Base-by-base conservation (phyloP, 371 early-diverging fungal genomes). In the Cladochytrium tenue region DNA sequence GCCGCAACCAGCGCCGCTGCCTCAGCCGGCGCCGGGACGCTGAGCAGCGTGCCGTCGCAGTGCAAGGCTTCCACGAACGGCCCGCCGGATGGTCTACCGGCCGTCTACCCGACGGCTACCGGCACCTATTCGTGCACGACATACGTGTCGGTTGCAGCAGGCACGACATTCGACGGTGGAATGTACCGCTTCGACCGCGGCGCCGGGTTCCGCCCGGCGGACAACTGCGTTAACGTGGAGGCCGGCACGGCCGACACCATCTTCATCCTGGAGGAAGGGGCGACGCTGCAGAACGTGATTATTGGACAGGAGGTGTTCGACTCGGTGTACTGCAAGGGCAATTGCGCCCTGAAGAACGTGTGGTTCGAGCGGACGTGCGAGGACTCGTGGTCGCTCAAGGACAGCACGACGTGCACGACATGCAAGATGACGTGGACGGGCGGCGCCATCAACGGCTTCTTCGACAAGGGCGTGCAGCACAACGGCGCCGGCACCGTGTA, bases 311-410 rank as follows among this genome's bases (percentile, higher is more conserved):
- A 43, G 20, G 43, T 43, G 13, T 43, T 43, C 20, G 43, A 43
- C 43, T 7, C 43, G 13, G 68, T 67, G 3, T 35, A 67, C 68
- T 68, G 69, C 55, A 33, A 51, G 15, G 71, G 64, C 32, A 43
- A 27, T 36, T 70, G 71, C 64, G 62, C 62, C 23, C 28, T 70
- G 34, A 57, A 33, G 17, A 70, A 70, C 68, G 71, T 70, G 0
- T 70, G 71, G 71, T 70, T 43, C 51, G 62, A 68, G 32, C 62
- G 66, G 28, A 61, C 61, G 52, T 70, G 71, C 64, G 71, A 70
- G 52, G 71, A 70, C 64, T 59, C 71, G 3, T 43, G 68, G 56
- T 63, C 71, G 23, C 30, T 70, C 66, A 68, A 68, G 63, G 53
- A 56, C 53, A 13, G n/a, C 36, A 30, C 34, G 23, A 55, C 32